Evolutionary conservation across 2,329 filamentous ascomycete species (phyloP).

Genomic region (Pseudogymnoascus sp.): DNA sequence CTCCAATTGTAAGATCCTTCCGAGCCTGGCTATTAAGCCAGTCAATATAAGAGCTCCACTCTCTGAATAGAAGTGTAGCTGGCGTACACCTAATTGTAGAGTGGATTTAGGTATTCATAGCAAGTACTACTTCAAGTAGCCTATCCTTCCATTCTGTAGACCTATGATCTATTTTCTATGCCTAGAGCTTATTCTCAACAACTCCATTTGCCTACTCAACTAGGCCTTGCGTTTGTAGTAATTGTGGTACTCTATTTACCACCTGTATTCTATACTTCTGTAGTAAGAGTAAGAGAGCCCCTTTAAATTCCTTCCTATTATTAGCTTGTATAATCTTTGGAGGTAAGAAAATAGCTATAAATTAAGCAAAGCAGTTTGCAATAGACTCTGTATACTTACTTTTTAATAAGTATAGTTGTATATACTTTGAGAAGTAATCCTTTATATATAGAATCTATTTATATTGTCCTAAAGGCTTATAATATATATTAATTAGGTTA

Average conservation of each 20-base stretch:
- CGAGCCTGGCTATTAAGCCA: too few species aligned
- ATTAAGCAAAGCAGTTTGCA: background rate
- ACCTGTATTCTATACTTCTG: slow-evolving; percentile 15
- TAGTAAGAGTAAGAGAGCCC: slow-evolving; percentile 9
- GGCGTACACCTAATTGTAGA: background rate
- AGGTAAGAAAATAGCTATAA: background rate
- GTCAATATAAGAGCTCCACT: too few species aligned
- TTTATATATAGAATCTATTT: slow-evolving; percentile 18
- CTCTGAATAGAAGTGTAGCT: too few species aligned
- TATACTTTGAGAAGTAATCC: slow-evolving; percentile 19
- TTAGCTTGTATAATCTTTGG: background rate
- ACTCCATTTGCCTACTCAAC: background rate
- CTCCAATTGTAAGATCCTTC: too few species aligned
- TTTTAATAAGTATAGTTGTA: slow-evolving; percentile 14
- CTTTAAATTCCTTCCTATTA: background rate
- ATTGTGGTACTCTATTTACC: slow-evolving; percentile 15
- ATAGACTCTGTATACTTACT: slow-evolving; percentile 7
- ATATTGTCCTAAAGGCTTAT: slow-evolving; percentile 14
- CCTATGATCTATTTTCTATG: slow-evolving; percentile 4
- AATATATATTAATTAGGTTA: slow-evolving; percentile 11
- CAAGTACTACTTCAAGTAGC: background rate
- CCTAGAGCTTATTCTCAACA: slow-evolving; percentile 14
- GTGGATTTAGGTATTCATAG: background rate
- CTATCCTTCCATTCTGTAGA: background rate
- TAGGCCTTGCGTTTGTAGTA: background rate